Conservation (phyloP, 129 eudicot genomes). For the Deinandra increscens region DNA sequence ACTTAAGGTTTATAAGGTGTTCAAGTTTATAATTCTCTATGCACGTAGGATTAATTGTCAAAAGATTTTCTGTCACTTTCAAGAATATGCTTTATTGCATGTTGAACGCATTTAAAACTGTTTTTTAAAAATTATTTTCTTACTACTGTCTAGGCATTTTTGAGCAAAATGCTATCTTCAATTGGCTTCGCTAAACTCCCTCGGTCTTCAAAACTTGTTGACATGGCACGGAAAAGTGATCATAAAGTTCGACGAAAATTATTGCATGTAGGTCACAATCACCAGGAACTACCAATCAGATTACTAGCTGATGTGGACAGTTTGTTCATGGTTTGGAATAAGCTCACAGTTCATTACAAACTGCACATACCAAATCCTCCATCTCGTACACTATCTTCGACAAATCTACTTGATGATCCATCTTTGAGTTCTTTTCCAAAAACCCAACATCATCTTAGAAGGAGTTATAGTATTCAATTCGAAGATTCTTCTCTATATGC, state of each 20-base stretch:
- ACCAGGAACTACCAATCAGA: slow-evolving; percentile 71
- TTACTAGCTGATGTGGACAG: slow-evolving; percentile 88
- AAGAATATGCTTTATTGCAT: not conserved
- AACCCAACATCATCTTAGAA: slow-evolving; percentile 49
- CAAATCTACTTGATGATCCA: slow-evolving; percentile 51
- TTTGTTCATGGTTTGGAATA: slow-evolving; percentile 65
- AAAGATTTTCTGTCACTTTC: not conserved
- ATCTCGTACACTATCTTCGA: slow-evolving; percentile 77
- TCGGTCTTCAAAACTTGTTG: slow-evolving; percentile 72
- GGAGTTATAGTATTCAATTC: slow-evolving; percentile 74
- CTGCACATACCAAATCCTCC: slow-evolving; percentile 72
- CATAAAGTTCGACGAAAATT: slow-evolving; percentile 51
- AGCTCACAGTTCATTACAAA: slow-evolving; percentile 85
- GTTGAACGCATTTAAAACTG: not conserved
- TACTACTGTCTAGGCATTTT: slow-evolving; percentile 51
- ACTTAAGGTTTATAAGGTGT: not conserved
- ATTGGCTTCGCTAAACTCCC: slow-evolving; percentile 70
- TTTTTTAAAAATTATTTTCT: not conserved
- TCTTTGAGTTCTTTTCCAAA: slow-evolving; percentile 41
- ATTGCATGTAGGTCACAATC: slow-evolving; percentile 42
- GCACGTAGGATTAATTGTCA: not conserved
- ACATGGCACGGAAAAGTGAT: slow-evolving; percentile 53
- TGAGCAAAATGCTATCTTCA: slow-evolving; percentile 69
- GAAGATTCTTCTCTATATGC: slow-evolving; percentile 59
- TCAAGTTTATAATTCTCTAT: not conserved